A percentile compares a stretch with the other conserved stretches of the same genome.
phyloP scores from a whole-genome alignment of 164 flowering plant genomes.

The Brasenia schreberi region DNA sequence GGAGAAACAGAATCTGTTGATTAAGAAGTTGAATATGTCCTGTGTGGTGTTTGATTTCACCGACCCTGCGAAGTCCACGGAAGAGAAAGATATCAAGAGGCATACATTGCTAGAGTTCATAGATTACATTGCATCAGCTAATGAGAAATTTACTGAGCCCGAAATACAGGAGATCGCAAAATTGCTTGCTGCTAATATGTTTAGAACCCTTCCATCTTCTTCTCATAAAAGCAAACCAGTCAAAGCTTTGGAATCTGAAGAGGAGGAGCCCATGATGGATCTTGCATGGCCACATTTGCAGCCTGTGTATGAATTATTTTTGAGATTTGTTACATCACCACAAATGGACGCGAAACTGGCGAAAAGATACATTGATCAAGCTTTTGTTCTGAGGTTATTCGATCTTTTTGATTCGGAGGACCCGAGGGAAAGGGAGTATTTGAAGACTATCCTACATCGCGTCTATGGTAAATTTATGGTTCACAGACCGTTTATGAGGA shows the following conservation, averaged over 20 bases:
- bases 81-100: slow-evolving; percentile 70
- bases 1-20: slow-evolving; percentile 59
- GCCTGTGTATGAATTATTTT: slow-evolving; percentile 56
- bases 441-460: slow-evolving; percentile 82
- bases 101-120: slow-evolving; percentile 72
- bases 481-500: slow-evolving; percentile 72
- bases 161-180: slow-evolving; percentile 47
- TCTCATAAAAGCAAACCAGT: slow-evolving; percentile 45
- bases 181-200: slow-evolving; percentile 64
- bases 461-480: slow-evolving; percentile 87
- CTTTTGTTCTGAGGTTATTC: slow-evolving; percentile 55
- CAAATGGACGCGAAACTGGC: slow-evolving; percentile 77
- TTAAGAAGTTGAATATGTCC: slow-evolving; percentile 56
- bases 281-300: slow-evolving; percentile 91
- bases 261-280: slow-evolving; percentile 77
- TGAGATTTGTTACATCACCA: slow-evolving; percentile 66
- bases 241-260: slow-evolving; percentile 59
- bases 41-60: slow-evolving; percentile 62
- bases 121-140: slow-evolving; percentile 60
- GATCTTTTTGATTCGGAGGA: slow-evolving; percentile 85
- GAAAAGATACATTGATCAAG: slow-evolving; percentile 63
- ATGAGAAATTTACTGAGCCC: slow-evolving; percentile 48
- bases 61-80: slow-evolving; percentile 61
- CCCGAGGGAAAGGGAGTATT: slow-evolving; percentile 77
- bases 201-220: slow-evolving; percentile 41